Percentiles rank a stretch among this genome's conserved stretches.
phyloP scores from a whole-genome alignment of 2,329 filamentous ascomycete genomes.

The Phaeoacremonium minimum region DNA sequence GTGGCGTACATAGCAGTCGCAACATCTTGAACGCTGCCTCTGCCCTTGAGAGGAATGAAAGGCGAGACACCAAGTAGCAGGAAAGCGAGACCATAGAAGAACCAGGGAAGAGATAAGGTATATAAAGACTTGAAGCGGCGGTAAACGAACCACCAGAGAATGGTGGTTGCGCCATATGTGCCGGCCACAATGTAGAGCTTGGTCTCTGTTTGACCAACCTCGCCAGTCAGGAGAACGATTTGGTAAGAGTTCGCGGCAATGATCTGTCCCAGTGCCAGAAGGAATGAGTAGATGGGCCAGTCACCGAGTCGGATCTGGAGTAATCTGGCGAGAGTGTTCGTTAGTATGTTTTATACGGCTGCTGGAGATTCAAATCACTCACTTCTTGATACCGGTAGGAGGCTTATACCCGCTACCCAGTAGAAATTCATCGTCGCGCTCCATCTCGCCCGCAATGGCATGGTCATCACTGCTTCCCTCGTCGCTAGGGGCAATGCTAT shows the following conservation, averaged over 20 bases:
- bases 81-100: constrained; percentile 60
- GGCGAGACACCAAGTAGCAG: constrained; percentile 57
- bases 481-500: constrained; percentile 29
- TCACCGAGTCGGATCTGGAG: constrained; percentile 53
- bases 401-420: constrained; percentile 51
- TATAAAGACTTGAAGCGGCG: constrained; percentile 52
- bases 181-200: constrained; percentile 58
- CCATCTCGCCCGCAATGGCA: constrained; percentile 15
- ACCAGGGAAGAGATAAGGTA: constrained; percentile 54
- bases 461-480: constrained; percentile 27
- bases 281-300: constrained; percentile 60
- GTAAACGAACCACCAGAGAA: constrained; percentile 61
- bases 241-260: constrained; percentile 64
- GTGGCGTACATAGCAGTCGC: constrained; percentile 58
- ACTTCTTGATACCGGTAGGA: constrained; percentile 50
- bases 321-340: constrained; percentile 4
- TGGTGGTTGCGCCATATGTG: constrained; percentile 53
- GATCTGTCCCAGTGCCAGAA: constrained; percentile 58
- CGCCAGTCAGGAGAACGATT: constrained; percentile 61
- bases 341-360: not conserved
- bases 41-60: constrained; percentile 33
- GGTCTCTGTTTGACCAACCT: constrained; percentile 51
- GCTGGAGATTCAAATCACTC: constrained; percentile 16
- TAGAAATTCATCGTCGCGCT: constrained; percentile 48
- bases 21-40: constrained; percentile 50